A percentile compares a stretch with the other conserved stretches of the same genome.
These are phyloP conservation scores for Candida yuanshanica DNA, from an alignment of 805 yeast species.

Conservation along the genomic window DNA sequence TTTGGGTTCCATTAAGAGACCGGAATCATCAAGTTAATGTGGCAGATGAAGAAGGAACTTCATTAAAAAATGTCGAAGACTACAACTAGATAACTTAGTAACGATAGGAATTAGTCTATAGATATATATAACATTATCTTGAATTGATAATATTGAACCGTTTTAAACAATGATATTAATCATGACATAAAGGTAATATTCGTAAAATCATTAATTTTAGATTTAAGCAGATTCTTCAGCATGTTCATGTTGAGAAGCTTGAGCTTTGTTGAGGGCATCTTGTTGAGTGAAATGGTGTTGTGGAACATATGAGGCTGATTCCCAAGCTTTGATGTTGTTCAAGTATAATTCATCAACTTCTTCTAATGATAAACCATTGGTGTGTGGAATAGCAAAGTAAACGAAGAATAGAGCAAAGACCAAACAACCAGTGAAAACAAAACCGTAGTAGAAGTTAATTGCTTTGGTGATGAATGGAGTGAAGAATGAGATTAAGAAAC, in stretches of 20 bases:
- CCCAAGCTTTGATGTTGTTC: conserved; percentile 38
- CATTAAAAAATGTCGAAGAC: background rate
- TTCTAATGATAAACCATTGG: conserved; percentile 76
- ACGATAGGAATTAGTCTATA: background rate
- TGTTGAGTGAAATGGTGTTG: conserved; percentile 26
- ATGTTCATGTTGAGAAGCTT: conserved; percentile 12
- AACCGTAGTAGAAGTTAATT: conserved; percentile 70
- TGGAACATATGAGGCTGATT: conserved; percentile 49
- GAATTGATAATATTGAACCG: background rate
- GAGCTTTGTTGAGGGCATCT: conserved; percentile 20
- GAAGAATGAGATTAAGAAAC: conserved; percentile 58
- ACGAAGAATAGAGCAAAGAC: conserved; percentile 58
- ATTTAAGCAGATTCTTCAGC: conserved; percentile 4
- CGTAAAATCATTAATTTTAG: conserved; percentile 1
- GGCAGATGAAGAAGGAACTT: background rate
- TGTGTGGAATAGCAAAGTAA: conserved; percentile 68
- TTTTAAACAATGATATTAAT: background rate
- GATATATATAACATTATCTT: background rate
- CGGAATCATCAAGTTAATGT: no score
- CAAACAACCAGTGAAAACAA: conserved; percentile 56
- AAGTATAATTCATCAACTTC: conserved; percentile 67
- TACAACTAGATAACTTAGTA: no score
- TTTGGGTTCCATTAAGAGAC: background rate
- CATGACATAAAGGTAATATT: background rate
- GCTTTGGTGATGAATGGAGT: conserved; percentile 67